These are phyloP conservation scores for Castanea crenata DNA, from an alignment of 306 rosid species.

Conservation along the genomic window DNA sequence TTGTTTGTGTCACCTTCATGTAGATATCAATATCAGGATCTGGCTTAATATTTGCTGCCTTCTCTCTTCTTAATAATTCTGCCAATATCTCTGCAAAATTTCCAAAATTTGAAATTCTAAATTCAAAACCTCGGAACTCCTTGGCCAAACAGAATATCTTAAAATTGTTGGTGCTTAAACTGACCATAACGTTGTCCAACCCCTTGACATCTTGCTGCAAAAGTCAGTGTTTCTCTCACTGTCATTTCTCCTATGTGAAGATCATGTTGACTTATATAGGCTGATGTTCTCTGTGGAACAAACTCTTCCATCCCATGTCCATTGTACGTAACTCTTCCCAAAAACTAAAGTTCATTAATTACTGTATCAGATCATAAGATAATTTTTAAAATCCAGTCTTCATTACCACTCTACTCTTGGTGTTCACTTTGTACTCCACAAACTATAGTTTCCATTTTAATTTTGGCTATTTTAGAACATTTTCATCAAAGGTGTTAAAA, in stretches of 20 bases:
- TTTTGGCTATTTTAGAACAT: too few species aligned
- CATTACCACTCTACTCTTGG: too few species aligned
- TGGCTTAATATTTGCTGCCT: constrained; percentile 78
- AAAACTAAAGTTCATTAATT: constrained; percentile 40
- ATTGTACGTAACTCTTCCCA: constrained; percentile 63
- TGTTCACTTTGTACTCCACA: too few species aligned
- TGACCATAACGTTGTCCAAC: constrained; percentile 52
- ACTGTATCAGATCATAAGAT: background rate
- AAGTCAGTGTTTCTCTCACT: constrained; percentile 87
- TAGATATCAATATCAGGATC: constrained; percentile 78
- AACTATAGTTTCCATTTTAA: too few species aligned
- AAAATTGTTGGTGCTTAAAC: constrained; percentile 2
- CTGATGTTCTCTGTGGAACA: constrained; percentile 79
- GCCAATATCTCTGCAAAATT: constrained; percentile 61
- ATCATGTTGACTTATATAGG: constrained; percentile 81
- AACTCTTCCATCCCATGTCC: constrained; percentile 72
- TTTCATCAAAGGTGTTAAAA: too few species aligned
- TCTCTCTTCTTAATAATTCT: constrained; percentile 81
- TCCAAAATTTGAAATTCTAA: background rate
- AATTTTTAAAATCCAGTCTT: background rate
- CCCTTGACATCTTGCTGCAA: constrained; percentile 93
- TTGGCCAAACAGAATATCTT: background rate
- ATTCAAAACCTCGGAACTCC: background rate
- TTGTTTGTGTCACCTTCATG: constrained; percentile 53
- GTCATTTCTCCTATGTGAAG: constrained; percentile 90